These are phyloP conservation scores for Boletus rubroflammeus DNA, from an alignment of 768 basidiomycete genomes.

Conservation along the genomic window DNA sequence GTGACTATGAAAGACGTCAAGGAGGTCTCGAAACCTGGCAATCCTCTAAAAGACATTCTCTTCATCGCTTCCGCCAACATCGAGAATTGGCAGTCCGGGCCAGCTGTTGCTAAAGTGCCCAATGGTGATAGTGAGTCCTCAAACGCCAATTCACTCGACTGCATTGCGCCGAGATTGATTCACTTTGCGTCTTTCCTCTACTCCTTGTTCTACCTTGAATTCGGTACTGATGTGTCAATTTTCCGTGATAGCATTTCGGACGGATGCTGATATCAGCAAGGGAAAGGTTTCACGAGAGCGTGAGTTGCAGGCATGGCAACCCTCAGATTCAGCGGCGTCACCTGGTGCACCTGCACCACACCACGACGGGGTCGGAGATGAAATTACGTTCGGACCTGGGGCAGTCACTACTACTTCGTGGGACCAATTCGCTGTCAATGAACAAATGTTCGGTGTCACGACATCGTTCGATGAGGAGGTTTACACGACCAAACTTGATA, in stretches of 20 bases:
- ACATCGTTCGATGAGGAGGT: slow-evolving; percentile 90
- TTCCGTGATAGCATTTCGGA: slow-evolving; percentile 62
- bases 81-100: slow-evolving; percentile 68
- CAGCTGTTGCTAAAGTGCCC: slow-evolving; percentile 63
- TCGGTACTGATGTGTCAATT: slow-evolving; percentile 13
- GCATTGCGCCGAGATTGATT: background rate
- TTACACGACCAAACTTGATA: slow-evolving; percentile 93
- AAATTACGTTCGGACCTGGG: slow-evolving; percentile 64
- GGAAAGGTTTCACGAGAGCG: slow-evolving; percentile 56
- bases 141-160: background rate
- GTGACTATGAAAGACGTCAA: slow-evolving; percentile 76
- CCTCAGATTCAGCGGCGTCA: slow-evolving; percentile 35
- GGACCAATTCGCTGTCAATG: slow-evolving; percentile 95
- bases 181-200: background rate
- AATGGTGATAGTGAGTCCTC: slow-evolving; percentile 66
- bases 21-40: slow-evolving; percentile 63
- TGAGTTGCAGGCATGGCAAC: slow-evolving; percentile 78
- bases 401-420: slow-evolving; percentile 48
- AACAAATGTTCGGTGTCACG: slow-evolving; percentile 87
- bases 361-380: slow-evolving; percentile 46
- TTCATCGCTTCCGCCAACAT: slow-evolving; percentile 74
- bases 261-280: slow-evolving; percentile 75
- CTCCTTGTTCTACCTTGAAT: background rate
- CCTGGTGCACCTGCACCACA: slow-evolving; percentile 23
- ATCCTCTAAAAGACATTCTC: slow-evolving; percentile 63